Evolutionary conservation across 129 eudicot genomes (phyloP).

Genomic region (Flaveria brownii): DNA sequence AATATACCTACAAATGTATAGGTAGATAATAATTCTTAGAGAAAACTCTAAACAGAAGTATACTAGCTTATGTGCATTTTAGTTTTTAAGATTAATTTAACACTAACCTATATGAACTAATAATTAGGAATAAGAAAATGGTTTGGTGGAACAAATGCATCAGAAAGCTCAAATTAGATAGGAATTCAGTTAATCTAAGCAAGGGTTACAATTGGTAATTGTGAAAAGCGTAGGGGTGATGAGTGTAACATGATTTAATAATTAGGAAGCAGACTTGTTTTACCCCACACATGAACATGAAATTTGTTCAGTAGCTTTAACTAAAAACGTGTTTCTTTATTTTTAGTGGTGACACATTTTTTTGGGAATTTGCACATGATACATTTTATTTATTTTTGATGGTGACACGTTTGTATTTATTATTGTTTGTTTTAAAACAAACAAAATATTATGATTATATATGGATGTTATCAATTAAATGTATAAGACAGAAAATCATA

Average conservation of each 20-base stretch:
- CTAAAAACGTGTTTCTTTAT: conserved; percentile 36
- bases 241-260: conserved; percentile 11
- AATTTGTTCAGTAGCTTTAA: conserved; percentile 33
- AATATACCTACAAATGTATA: no score
- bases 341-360: conserved; percentile 32
- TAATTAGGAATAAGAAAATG: no score
- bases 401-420: conserved; percentile 29
- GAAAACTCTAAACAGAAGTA: no score
- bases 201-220: conserved; percentile 3
- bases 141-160: no score
- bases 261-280: conserved; percentile 21
- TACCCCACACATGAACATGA: conserved; percentile 22
- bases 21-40: no score
- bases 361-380: conserved; percentile 34
- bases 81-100: no score
- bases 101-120: no score
- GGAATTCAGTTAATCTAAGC: background rate
- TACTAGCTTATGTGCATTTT: no score
- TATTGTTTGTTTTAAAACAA: background rate
- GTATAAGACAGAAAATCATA: background rate
- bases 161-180: no score
- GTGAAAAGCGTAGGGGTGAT: conserved; percentile 6
- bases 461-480: background rate
- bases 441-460: background rate
- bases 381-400: conserved; percentile 24